Evolutionary conservation across 179 eudicot genomes (phyloP).

Genomic region (Pouteria campechiana): DNA sequence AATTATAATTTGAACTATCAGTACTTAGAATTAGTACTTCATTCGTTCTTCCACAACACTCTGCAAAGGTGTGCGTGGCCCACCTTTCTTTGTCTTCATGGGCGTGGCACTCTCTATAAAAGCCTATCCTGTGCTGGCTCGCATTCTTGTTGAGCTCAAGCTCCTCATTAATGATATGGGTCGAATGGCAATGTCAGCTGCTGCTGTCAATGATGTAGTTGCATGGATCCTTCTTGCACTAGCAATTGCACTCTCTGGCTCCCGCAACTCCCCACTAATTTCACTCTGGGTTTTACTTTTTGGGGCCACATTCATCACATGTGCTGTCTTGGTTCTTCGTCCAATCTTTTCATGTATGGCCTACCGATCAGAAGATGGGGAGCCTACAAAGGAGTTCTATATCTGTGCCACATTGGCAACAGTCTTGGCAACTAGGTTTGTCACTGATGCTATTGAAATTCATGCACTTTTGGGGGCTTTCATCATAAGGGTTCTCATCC

Average conservation of each 20-base stretch:
- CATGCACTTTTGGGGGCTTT: slow-evolving; percentile 90
- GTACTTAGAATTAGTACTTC: slow-evolving; percentile 35
- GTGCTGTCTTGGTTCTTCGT: slow-evolving; percentile 26
- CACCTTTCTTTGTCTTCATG: slow-evolving; percentile 78
- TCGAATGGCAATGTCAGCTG: slow-evolving; percentile 91
- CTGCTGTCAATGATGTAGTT: slow-evolving; percentile 85
- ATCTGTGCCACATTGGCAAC: slow-evolving; percentile 45
- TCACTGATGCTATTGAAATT: slow-evolving; percentile 72
- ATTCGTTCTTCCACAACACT: slow-evolving; percentile 31
- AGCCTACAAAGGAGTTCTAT: slow-evolving; percentile 60
- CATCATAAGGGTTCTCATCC: slow-evolving; percentile 64
- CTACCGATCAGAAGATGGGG: slow-evolving; percentile 60
- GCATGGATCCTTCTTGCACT: slow-evolving; percentile 93
- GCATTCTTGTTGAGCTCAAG: slow-evolving; percentile 80
- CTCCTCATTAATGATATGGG: slow-evolving; percentile 84
- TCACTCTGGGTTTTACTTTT: slow-evolving; percentile 64
- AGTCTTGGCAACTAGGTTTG: slow-evolving; percentile 71
- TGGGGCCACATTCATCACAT: slow-evolving; percentile 38
- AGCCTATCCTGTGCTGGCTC: slow-evolving; percentile 79
- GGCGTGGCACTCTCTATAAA: slow-evolving; percentile 81
- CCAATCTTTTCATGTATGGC: slow-evolving; percentile 44
- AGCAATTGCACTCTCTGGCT: slow-evolving; percentile 75
- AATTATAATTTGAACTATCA: too few species aligned
- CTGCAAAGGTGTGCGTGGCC: slow-evolving; percentile 35
- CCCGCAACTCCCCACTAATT: slow-evolving; percentile 41